Percentiles rank a stretch among this genome's conserved stretches.
Evolutionary conservation across 371 early-diverging fungal species (phyloP).

Genomic region (Fennellomyces sp.): DNA sequence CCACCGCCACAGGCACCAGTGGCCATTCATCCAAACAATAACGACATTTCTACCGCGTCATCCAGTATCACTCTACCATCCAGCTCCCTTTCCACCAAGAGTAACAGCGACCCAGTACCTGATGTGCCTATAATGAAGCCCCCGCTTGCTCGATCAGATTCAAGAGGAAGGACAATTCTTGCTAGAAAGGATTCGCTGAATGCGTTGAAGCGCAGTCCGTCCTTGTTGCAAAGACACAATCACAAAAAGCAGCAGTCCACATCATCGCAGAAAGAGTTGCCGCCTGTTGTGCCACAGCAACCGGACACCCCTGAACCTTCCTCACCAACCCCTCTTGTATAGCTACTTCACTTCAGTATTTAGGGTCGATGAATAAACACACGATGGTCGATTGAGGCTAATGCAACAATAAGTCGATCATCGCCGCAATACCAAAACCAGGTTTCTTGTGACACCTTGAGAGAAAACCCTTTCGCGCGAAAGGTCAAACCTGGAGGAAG

Average conservation of each 20-base stretch:
- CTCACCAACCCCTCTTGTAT: background rate
- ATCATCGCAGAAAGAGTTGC: background rate
- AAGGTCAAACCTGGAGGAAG: background rate
- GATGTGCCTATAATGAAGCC: too few species aligned
- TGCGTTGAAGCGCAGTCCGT: background rate
- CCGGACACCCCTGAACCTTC: slow-evolving; percentile 4
- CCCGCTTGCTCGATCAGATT: background rate
- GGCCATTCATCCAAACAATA: too few species aligned
- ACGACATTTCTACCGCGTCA: too few species aligned
- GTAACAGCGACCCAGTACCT: background rate
- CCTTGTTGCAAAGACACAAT: background rate
- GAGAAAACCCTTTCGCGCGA: background rate
- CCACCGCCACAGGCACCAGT: too few species aligned
- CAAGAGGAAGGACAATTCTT: slow-evolving; percentile 3
- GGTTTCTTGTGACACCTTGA: too few species aligned
- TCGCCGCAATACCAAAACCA: too few species aligned
- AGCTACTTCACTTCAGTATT: background rate
- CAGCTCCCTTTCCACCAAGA: background rate
- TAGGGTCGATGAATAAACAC: background rate
- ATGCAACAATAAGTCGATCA: too few species aligned
- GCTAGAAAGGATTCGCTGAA: slow-evolving; percentile 6
- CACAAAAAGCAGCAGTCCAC: slow-evolving; percentile 3
- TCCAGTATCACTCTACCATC: too few species aligned
- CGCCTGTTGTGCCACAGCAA: background rate
- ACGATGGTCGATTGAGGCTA: too few species aligned